These are phyloP conservation scores for Hygrocybe coccinea DNA, from an alignment of 768 basidiomycete genomes.

Conservation along the genomic window DNA sequence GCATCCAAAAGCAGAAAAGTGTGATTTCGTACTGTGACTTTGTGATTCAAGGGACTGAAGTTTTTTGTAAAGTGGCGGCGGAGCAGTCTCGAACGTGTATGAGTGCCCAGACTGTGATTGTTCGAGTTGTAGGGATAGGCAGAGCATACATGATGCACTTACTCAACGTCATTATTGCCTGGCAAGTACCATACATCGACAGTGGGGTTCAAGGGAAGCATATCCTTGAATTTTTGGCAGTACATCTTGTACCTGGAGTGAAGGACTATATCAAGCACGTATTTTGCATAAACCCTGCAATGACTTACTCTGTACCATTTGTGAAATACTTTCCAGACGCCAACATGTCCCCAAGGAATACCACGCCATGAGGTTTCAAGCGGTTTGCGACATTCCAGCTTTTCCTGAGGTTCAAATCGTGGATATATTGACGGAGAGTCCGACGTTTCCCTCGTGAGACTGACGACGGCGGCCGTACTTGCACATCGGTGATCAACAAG, in stretches of 20 bases:
- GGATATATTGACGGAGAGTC: conserved; percentile 48
- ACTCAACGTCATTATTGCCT: conserved; percentile 91
- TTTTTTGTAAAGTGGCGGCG: conserved; percentile 56
- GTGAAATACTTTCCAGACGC: conserved; percentile 71
- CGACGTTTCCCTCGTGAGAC: conserved; percentile 40
- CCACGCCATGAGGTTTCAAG: conserved; percentile 61
- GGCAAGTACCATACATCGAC: conserved; percentile 69
- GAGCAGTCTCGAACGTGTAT: conserved; percentile 43
- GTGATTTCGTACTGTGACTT: conserved; percentile 63
- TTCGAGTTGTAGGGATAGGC: conserved; percentile 20
- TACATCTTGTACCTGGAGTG: conserved; percentile 67
- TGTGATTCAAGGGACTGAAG: conserved; percentile 71
- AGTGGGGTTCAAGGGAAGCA: conserved; percentile 50
- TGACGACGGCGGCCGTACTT: conserved; percentile 44
- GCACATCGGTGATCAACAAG: conserved; percentile 66
- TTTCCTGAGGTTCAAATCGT: conserved; percentile 81
- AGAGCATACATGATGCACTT: conserved; percentile 16
- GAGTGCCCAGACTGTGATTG: conserved; percentile 43
- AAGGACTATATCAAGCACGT: conserved; percentile 32
- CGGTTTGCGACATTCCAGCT: conserved; percentile 68
- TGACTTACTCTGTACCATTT: conserved; percentile 62
- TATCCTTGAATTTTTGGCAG: conserved; percentile 58
- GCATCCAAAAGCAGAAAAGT: conserved; percentile 71
- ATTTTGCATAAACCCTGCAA: too few species aligned
- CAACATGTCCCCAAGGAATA: conserved; percentile 93